Evolutionary conservation across 192 early-diverging fungal genomes (phyloP), one percentile per base, ranked within the genome.

Genomic region (Coemansia erecta): DNA sequence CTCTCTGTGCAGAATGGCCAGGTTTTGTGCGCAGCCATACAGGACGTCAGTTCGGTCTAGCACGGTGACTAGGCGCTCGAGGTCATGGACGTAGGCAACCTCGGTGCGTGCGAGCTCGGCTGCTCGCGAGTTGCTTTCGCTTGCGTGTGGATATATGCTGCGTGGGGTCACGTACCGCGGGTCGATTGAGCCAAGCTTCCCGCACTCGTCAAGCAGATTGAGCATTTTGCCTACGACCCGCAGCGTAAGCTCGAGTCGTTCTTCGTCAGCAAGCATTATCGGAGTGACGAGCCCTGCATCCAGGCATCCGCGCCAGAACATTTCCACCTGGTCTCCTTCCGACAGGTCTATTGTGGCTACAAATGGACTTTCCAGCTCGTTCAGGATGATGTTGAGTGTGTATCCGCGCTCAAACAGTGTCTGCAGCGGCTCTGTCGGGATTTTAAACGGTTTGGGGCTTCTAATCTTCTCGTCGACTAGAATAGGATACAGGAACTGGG

Each of bases 281-380:
- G 59, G 68, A 4, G 47, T 15, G 12, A 66, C 66, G 26, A 56
- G 41, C 28, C 70, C 76, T 14, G 76, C 76, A 26, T 42, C 60
- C 6, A 79, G 50, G 28, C 76, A 79, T 11, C 76, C 70, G 15
- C 43, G 51, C 76, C 76, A 79, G 47, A 79, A 79, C 63, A 72
- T 23, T 33, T 53, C 56, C 2, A 61, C 53, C 50, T 79, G 76
- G 50, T 70, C 49, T 14, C 46, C 45, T 35, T 69, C 76, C 31
- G 58, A 58, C 37, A 79, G 56, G 56, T 79, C 56, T 39, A 79
- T 73, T 21, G 76, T 79, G 11, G 66, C 56, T 13, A 79, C 66
- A 63, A 79, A 79, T 23, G 76, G 76, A 53, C 76, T 79, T 49
- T 69, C 76, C 14, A 79, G 28, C 60, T 79, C 70, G 35, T 79